Base-by-base conservation (phyloP, 108 stramenopile genomes). In the Discostella stelligeroides region DNA sequence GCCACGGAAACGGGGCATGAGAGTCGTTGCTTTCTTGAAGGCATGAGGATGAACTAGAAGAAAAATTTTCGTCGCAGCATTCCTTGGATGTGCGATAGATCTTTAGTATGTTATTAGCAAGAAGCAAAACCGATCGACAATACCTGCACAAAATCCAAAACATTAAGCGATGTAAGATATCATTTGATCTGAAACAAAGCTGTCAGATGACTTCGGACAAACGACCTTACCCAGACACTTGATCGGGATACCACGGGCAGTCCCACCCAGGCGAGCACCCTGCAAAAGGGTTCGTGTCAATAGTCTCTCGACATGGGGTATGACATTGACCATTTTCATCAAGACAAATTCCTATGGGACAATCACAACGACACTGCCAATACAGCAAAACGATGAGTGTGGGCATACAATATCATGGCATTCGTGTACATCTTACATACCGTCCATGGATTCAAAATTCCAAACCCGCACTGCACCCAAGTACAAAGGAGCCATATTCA, bases 401-500 rank as follows among this genome's bases (percentile, higher is more conserved):
- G 38, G 12, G 12, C 15, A 13, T 9, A 59, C 4, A 1, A 13
- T 13, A 10, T n/a, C 4, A 59, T 18, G n/a, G n/a, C 28, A 54
- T 28, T 13, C 1, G 11, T 12, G 18, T 28, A 7, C 2, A 25
- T 28, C 8, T 28, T 28, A 21, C 15, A 21, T 60, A 60, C 60
- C 62, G 66, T 66, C 66, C 66, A 66, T 3, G 66, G 66, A 48
- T 66, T 66, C 24, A 46, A 66, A 23, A 66, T 51, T 8, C 66
- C 66, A 21, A 13, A 66, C n/a, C 66, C 66, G 23, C 66, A 66
- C 41, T 60, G 14, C 6, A 21, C 18, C 39, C n/a, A n/a, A n/a
- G n/a, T n/a, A n/a, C n/a, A n/a, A n/a, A n/a, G n/a, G n/a, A n/a
- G n/a, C n/a, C n/a, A n/a, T n/a, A n/a, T n/a, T n/a, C n/a, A n/a